These are phyloP conservation scores for Curvularia eragrostidis DNA, from an alignment of 2,329 filamentous ascomycete genomes.

Conservation along the genomic window DNA sequence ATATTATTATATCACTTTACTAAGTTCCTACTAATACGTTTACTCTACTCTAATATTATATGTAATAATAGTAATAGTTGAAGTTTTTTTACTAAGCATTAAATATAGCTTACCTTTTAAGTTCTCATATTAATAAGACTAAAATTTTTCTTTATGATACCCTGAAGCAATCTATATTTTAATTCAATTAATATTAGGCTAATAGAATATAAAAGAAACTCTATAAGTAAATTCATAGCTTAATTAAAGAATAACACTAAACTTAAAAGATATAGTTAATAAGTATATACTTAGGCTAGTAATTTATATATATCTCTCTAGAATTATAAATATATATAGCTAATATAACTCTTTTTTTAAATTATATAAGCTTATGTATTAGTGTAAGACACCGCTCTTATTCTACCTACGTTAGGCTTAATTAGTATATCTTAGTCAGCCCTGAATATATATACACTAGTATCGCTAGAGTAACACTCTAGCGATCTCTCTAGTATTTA, in stretches of 20 bases:
- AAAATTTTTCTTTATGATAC: not conserved
- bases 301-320: not conserved
- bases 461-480: too few species aligned
- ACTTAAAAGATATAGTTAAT: not conserved
- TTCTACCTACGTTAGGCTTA: too few species aligned
- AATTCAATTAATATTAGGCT: not conserved
- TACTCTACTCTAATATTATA: not conserved
- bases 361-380: too few species aligned
- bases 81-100: not conserved
- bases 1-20: not conserved
- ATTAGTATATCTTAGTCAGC: too few species aligned
- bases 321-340: not conserved
- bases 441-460: too few species aligned
- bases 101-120: slow-evolving; percentile 1
- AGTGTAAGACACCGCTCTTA: too few species aligned
- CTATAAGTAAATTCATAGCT: not conserved
- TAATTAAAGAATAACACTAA: not conserved
- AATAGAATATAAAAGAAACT: not conserved
- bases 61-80: not conserved
- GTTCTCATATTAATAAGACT: too few species aligned
- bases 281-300: too few species aligned
- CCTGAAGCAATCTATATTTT: slow-evolving; percentile 9
- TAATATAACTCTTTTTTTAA: not conserved
- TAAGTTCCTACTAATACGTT: not conserved
- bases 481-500: too few species aligned